phyloP scores from a whole-genome alignment of 2,329 filamentous ascomycete species.

The Xylaria sp. region DNA sequence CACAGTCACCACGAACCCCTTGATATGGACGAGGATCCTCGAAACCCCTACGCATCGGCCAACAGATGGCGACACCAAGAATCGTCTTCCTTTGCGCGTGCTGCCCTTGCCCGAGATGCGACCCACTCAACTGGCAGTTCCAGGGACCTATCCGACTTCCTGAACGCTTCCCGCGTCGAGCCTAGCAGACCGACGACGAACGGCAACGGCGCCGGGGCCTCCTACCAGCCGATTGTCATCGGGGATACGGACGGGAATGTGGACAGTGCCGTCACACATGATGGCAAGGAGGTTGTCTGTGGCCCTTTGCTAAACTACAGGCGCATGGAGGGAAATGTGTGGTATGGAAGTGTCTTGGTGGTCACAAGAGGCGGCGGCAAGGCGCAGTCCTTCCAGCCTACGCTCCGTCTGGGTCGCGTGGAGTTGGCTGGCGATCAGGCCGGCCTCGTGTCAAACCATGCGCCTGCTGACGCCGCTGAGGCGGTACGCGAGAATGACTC shows the following conservation, averaged over 20 bases:
- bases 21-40: constrained; percentile 49
- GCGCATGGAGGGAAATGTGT: constrained; percentile 74
- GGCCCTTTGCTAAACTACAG: constrained; percentile 84
- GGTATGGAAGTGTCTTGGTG: constrained; percentile 88
- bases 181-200: constrained; percentile 50
- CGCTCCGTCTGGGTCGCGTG: constrained; percentile 63
- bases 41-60: constrained; percentile 66
- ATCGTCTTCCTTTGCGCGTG: constrained; percentile 65
- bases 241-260: constrained; percentile 51
- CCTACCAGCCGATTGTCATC: constrained; percentile 63
- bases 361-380: constrained; percentile 79
- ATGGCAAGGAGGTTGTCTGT: constrained; percentile 71
- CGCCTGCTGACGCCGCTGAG: constrained; percentile 48
- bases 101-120: constrained; percentile 55
- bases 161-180: constrained; percentile 66
- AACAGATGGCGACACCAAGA: constrained; percentile 73
- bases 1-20: constrained; percentile 41
- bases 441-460: constrained; percentile 47
- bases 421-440: constrained; percentile 43
- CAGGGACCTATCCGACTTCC: constrained; percentile 65
- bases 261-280: constrained; percentile 43
- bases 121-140: constrained; percentile 57
- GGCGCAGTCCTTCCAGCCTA: constrained; percentile 67
- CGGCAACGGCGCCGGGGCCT: constrained; percentile 52
- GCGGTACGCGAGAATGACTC: constrained; percentile 46